Evolutionary conservation across 169 alveolate species (phyloP), one percentile per base, ranked within the genome.

Genomic region (Cyclospora cayetanensis): DNA sequence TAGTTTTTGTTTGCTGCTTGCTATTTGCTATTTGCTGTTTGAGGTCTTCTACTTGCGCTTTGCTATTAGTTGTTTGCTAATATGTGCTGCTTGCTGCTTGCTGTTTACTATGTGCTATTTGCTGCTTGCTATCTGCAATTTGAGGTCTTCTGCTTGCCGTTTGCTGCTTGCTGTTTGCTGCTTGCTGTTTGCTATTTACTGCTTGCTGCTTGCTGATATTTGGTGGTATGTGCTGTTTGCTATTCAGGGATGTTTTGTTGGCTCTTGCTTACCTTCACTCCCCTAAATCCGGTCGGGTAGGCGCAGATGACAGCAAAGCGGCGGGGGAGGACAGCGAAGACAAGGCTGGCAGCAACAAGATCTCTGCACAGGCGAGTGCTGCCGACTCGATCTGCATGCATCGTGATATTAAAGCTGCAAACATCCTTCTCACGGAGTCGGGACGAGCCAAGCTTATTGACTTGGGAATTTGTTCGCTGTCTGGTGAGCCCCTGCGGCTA

Each of bases 381-480:
- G 80, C 80, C 22, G 4, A 27, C 77, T 43, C 43, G 91, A 29
- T 43, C 39, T 77, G 76, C 90, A 92, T 97, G n/a, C 99, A 97
- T 90, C 94, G 98, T 92, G 99, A 97, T 91, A 95, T 97, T 20
- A 97, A 97, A 94, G 97, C 98, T 7, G 98, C 98, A 2, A 97
- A 97, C 91, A 92, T 97, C 41, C 94, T 97, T 25, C 85, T 97
- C 31, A 91, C 94, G 39, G 95, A 93, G 43, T 90, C 94, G 46
- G 97, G 98, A 2, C 90, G 91, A 1, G 96, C 96, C 22, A 97
- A 97, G 90, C 89, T 97, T 37, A 97, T 98, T 18, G 99, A 97
- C 92, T 97, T 96, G 90, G 99, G 99, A 0, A 95, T 96, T 43
- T 95, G 97, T 4, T 83, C 94, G 27, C 74, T 39, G 22, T 22